These are phyloP conservation scores for Paxillus involutus DNA, from an alignment of 768 basidiomycete species.

Conservation along the genomic window DNA sequence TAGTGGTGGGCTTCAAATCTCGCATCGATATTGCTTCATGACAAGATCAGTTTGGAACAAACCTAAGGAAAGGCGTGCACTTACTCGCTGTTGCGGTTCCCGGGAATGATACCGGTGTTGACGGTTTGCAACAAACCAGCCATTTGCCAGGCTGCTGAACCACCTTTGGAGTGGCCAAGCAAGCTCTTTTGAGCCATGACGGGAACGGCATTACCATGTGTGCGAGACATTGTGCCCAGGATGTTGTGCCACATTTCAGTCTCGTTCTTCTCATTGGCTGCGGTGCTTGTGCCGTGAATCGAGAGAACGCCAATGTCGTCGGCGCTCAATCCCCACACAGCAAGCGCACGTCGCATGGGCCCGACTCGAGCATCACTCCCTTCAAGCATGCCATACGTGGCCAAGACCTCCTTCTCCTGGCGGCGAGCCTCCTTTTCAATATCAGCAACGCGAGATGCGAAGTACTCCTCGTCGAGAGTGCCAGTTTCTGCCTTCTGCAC, in stretches of 20 bases:
- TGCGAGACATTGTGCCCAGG: conserved; percentile 84
- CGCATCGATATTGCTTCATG: conserved; percentile 83
- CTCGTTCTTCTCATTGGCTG: conserved; percentile 96
- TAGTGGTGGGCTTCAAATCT: conserved; percentile 86
- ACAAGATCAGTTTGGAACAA: background rate
- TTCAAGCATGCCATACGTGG: conserved; percentile 93
- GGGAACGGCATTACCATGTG: conserved; percentile 94
- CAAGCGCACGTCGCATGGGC: conserved; percentile 92
- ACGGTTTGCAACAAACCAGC: conserved; percentile 88
- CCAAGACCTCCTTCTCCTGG: conserved; percentile 93
- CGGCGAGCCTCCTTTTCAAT: conserved; percentile 88
- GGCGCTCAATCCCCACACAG: conserved; percentile 92
- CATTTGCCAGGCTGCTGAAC: conserved; percentile 98
- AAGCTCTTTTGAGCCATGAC: conserved; percentile 97
- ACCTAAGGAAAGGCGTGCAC: conserved; percentile 30
- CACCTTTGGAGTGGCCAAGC: conserved; percentile 97
- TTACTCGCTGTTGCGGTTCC: conserved; percentile 95
- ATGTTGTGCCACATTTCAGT: conserved; percentile 96
- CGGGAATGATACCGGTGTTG: conserved; percentile 83
- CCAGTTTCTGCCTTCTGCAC: conserved; percentile 54
- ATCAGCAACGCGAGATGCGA: conserved; percentile 73
- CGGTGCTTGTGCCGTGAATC: conserved; percentile 87
- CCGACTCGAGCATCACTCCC: conserved; percentile 83
- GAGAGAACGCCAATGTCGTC: conserved; percentile 92
- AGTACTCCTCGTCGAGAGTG: conserved; percentile 60